Evolutionary conservation across 495 filamentous ascomycete genomes (phyloP).

Genomic region (Aspergillus nanangensis): DNA sequence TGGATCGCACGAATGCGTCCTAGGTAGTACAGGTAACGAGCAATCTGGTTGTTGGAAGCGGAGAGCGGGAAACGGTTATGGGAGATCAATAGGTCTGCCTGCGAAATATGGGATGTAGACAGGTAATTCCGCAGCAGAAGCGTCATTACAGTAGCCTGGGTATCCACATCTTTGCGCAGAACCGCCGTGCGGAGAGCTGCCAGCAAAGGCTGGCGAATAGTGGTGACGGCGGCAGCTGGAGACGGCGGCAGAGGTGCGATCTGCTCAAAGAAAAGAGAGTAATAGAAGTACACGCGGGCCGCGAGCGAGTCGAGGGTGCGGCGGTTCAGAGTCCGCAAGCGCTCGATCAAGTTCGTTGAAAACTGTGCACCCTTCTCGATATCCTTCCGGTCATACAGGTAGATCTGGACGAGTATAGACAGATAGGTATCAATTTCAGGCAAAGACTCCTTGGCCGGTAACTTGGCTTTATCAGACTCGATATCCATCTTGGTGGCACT

Average conservation of each 20-base stretch:
- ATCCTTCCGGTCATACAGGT: conserved; percentile 78
- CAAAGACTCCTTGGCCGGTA: conserved; percentile 61
- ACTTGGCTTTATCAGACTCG: conserved; percentile 53
- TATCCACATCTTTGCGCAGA: conserved; percentile 91
- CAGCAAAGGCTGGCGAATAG: conserved; percentile 80
- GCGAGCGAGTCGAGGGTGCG: conserved; percentile 90
- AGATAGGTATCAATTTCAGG: conserved; percentile 93
- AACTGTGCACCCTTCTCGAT: conserved; percentile 77
- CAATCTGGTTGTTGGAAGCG: conserved; percentile 96
- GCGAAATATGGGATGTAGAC: conserved; percentile 90
- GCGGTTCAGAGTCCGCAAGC: conserved; percentile 83
- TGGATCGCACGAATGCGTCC: conserved; percentile 96
- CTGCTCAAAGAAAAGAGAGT: conserved; percentile 88
- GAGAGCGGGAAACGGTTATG: conserved; percentile 91
- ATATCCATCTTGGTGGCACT: conserved; percentile 70
- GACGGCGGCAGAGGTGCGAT: conserved; percentile 82
- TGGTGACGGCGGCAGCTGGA: conserved; percentile 73
- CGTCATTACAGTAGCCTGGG: conserved; percentile 90
- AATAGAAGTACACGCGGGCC: conserved; percentile 97
- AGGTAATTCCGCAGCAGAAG: conserved; percentile 95
- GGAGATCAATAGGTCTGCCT: conserved; percentile 91
- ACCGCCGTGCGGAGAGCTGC: conserved; percentile 89
- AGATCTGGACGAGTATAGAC: conserved; percentile 82
- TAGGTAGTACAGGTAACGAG: conserved; percentile 91
- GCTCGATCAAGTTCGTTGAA: conserved; percentile 73